Evolutionary conservation across 1,284 basidiomycete genomes (phyloP).

Genomic region (Fomitopsis schrenkii): DNA sequence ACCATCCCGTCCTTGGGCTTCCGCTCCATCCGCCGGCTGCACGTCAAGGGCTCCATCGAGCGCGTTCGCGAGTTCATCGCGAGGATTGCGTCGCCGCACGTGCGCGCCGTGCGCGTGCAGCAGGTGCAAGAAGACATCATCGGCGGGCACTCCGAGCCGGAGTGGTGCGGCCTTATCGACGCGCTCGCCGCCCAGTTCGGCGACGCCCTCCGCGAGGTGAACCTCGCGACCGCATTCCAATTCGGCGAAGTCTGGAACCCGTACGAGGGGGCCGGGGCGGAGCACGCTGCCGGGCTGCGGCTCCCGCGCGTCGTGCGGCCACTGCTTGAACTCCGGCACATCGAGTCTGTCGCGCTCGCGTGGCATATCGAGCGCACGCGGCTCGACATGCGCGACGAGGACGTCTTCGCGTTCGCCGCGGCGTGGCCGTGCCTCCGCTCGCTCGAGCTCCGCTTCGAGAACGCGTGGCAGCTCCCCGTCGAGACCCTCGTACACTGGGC

Average conservation of each 20-base stretch:
- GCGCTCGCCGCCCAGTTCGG: not conserved
- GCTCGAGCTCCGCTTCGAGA: not conserved
- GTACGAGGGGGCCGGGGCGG: too few species aligned
- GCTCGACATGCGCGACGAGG: not conserved
- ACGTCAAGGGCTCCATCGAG: not conserved
- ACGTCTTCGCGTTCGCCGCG: not conserved
- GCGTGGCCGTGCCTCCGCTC: not conserved
- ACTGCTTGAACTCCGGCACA: not conserved
- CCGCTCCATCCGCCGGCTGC: not conserved
- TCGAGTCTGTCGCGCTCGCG: not conserved
- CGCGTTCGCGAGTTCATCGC: not conserved
- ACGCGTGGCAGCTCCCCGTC: not conserved
- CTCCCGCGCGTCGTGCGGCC: not conserved
- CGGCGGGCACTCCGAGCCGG: not conserved
- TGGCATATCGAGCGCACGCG: conserved; percentile 1
- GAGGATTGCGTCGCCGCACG: not conserved
- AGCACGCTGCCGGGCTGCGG: not conserved
- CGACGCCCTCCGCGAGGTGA: not conserved
- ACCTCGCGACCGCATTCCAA: not conserved
- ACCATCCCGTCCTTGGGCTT: not conserved
- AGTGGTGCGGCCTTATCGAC: not conserved
- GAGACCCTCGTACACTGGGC: not conserved
- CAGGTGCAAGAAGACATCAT: not conserved
- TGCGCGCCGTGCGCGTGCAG: not conserved
- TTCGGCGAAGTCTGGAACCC: not conserved